A percentile compares a stretch with the other conserved stretches of the same genome.
Conservation (phyloP, 2,329 filamentous ascomycete species). For the Juglanconis sp. region DNA sequence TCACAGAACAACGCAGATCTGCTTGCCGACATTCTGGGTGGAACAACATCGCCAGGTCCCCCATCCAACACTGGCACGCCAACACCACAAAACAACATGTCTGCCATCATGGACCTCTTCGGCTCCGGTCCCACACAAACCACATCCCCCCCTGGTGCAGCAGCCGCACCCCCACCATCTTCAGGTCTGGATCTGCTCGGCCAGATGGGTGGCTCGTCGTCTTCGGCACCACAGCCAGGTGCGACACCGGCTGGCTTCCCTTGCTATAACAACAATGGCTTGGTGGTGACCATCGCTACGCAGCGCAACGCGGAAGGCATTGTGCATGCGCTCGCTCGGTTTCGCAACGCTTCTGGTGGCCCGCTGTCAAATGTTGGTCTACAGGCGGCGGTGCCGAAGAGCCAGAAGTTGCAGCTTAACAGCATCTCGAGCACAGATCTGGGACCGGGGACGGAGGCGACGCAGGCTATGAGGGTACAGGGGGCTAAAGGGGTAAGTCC, state of each 20-base stretch:
- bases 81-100: constrained; percentile 54
- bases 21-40: constrained; percentile 86
- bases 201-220: constrained; percentile 33
- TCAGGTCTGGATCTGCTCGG: constrained; percentile 47
- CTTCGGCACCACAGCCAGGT: constrained; percentile 43
- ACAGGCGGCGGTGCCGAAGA: constrained; percentile 94
- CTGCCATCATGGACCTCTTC: constrained; percentile 91
- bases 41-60: constrained; percentile 50
- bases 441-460: constrained; percentile 74
- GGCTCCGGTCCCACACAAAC: constrained; percentile 39
- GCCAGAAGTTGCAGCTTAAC: constrained; percentile 88
- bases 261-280: constrained; percentile 83
- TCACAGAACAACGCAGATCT: constrained; percentile 77
- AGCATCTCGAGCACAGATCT: constrained; percentile 82
- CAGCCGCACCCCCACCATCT: constrained; percentile 43
- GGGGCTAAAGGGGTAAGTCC: constrained; percentile 83
- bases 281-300: constrained; percentile 76
- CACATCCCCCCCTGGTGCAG: constrained; percentile 35
- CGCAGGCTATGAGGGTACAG: constrained; percentile 84
- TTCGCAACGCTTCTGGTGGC: constrained; percentile 70
- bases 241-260: constrained; percentile 53
- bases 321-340: constrained; percentile 79
- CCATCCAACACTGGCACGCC: constrained; percentile 45
- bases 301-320: constrained; percentile 77
- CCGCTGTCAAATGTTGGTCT: constrained; percentile 73